Evolutionary conservation across 805 yeast species (phyloP).

Genomic region (Wickerhamomyces sydowiorum): DNA sequence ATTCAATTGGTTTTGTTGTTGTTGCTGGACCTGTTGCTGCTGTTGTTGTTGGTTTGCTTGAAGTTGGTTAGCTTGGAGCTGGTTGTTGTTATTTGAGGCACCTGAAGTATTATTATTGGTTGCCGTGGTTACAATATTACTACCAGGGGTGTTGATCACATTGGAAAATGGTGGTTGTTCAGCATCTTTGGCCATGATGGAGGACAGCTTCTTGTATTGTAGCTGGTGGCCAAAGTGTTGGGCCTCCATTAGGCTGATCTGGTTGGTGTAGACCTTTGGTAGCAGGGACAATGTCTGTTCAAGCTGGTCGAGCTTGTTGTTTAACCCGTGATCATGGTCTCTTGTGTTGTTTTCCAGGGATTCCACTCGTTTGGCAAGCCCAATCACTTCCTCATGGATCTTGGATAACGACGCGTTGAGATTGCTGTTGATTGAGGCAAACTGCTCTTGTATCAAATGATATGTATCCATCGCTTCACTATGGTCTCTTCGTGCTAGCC

Average conservation of each 20-base stretch:
- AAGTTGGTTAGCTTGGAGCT: not conserved
- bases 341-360: slow-evolving; percentile 10
- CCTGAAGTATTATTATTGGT: not conserved
- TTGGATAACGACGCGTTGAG: slow-evolving; percentile 12
- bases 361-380: slow-evolving; percentile 14
- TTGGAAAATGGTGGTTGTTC: slow-evolving; percentile 2
- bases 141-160: not conserved
- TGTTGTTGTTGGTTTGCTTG: not conserved
- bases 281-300: slow-evolving; percentile 8
- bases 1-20: not conserved
- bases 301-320: slow-evolving; percentile 7
- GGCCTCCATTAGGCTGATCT: slow-evolving; percentile 13
- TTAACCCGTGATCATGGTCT: slow-evolving; percentile 3
- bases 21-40: not conserved
- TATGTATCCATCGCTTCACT: slow-evolving; percentile 19
- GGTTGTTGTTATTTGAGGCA: not conserved
- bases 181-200: slow-evolving; percentile 4
- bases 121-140: not conserved
- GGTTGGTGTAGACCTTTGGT: slow-evolving; percentile 17
- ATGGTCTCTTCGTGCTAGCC: not conserved
- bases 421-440: slow-evolving; percentile 13
- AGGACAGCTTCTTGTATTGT: slow-evolving; percentile 12
- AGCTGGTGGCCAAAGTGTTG: slow-evolving; percentile 13
- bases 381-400: slow-evolving; percentile 15
- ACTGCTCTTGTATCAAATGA: slow-evolving; percentile 20